Evolutionary conservation across 2,329 filamentous ascomycete genomes (phyloP).

Genomic region (Alternaria triticina): DNA sequence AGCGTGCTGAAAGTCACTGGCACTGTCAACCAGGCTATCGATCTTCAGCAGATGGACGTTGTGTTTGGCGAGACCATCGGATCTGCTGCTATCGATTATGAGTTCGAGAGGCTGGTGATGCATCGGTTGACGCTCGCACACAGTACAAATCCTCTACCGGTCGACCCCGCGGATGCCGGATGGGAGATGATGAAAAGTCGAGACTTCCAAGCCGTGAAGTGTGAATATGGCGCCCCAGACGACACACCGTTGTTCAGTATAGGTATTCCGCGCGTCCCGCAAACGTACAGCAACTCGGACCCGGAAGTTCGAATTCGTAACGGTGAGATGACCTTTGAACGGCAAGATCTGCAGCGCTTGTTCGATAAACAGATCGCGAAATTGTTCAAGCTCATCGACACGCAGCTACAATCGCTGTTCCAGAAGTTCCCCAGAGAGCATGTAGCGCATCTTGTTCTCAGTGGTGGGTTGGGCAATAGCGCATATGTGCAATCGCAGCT

Average conservation of each 20-base stretch:
- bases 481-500: slow-evolving; percentile 50
- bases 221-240: slow-evolving; percentile 48
- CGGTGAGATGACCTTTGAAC: slow-evolving; percentile 44
- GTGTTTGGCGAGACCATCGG: slow-evolving; percentile 52
- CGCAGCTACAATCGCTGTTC: slow-evolving; percentile 38
- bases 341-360: slow-evolving; percentile 40
- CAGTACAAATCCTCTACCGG: slow-evolving; percentile 25
- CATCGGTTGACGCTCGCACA: slow-evolving; percentile 41
- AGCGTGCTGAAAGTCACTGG: slow-evolving; percentile 46
- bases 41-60: slow-evolving; percentile 45
- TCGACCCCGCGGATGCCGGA: slow-evolving; percentile 44
- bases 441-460: slow-evolving; percentile 50
- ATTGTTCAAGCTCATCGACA: slow-evolving; percentile 45
- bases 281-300: slow-evolving; percentile 41
- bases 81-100: slow-evolving; percentile 49
- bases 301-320: slow-evolving; percentile 38
- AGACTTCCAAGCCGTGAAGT: slow-evolving; percentile 51
- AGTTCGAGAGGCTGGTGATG: slow-evolving; percentile 47
- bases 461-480: slow-evolving; percentile 53
- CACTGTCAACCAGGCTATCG: slow-evolving; percentile 33
- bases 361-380: slow-evolving; percentile 48
- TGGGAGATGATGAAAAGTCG: slow-evolving; percentile 52
- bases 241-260: slow-evolving; percentile 47
- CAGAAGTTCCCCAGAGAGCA: slow-evolving; percentile 37
- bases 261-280: slow-evolving; percentile 41